phyloP scores from a whole-genome alignment of 1,139 yeast species.

The Zygoascus sp. region DNA sequence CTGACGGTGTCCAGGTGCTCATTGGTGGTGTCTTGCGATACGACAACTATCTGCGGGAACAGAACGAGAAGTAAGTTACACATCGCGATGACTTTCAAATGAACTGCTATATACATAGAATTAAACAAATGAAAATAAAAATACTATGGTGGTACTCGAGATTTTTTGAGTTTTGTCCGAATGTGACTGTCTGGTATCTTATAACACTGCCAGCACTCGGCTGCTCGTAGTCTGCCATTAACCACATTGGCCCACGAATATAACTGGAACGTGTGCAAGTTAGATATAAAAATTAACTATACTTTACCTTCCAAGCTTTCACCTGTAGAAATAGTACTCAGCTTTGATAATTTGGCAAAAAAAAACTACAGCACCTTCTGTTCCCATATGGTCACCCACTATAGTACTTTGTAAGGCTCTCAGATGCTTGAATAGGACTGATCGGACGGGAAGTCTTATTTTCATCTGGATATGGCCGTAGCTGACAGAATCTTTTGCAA shows the following conservation, averaged over 20 bases:
- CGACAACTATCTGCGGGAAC: constrained; percentile 39
- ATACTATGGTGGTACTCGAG: no score
- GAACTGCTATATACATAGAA: background rate
- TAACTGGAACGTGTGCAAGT: no score
- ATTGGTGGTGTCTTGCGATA: constrained; percentile 55
- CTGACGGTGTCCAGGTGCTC: constrained; percentile 54
- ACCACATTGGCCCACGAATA: no score
- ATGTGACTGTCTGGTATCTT: no score
- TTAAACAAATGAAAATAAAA: no score
- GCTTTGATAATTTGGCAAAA: no score
- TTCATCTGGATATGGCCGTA: background rate
- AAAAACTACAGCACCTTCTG: background rate
- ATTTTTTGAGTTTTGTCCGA: no score
- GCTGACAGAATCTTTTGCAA: background rate
- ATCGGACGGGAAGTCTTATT: background rate
- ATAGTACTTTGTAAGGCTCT: background rate
- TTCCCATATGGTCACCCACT: background rate
- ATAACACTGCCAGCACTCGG: no score
- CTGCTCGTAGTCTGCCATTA: no score
- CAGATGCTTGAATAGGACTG: background rate
- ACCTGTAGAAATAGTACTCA: no score
- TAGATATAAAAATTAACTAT: no score
- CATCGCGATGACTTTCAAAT: background rate
- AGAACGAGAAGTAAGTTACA: background rate
- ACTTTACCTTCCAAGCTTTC: no score